phyloP scores from a whole-genome alignment of 306 rosid species.

The Trichosanthes truncata region DNA sequence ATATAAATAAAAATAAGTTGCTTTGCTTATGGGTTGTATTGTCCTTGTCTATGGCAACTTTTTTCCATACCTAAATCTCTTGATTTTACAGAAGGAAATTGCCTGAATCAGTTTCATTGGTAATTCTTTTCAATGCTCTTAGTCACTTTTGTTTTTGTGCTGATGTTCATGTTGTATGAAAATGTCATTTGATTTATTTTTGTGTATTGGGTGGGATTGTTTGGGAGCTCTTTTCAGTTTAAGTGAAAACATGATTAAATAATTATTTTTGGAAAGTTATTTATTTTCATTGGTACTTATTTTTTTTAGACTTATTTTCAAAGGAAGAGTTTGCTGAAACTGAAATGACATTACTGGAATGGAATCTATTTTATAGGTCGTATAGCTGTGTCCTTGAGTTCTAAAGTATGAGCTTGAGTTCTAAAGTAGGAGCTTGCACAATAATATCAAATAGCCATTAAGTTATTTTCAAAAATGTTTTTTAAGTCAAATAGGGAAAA shows the following conservation, averaged over 20 bases:
- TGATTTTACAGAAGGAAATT: not conserved
- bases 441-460: no score
- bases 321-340: no score
- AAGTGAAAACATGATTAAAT: not conserved
- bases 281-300: no score
- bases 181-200: not conserved
- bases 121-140: not conserved
- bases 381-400: no score
- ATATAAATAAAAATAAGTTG: conserved; percentile 2
- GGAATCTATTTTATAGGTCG: no score
- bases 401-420: no score
- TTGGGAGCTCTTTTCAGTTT: not conserved
- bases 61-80: not conserved
- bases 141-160: not conserved
- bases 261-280: not conserved
- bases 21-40: not conserved
- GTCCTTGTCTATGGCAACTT: not conserved
- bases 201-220: not conserved
- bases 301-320: no score
- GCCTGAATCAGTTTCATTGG: not conserved
- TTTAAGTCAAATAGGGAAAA: no score
- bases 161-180: not conserved
- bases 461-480: no score
- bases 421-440: no score
- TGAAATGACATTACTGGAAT: no score